Conservation (phyloP, 345 rosid species). For the Dipteronia dyeriana region DNA sequence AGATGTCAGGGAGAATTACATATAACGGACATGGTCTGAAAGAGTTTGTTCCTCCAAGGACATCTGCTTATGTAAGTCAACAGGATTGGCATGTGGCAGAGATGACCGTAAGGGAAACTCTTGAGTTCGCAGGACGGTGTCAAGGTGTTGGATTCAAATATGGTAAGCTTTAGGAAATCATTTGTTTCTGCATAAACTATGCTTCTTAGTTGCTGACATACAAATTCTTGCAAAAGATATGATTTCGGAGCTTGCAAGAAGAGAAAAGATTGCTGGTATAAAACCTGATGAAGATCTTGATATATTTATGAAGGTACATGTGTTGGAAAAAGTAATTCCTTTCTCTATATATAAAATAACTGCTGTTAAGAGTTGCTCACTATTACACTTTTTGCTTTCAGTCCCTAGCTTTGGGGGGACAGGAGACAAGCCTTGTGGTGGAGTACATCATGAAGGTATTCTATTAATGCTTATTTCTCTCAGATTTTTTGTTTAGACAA, state of each 20-base stretch:
- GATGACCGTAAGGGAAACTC: slow-evolving; percentile 89
- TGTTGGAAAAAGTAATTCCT: slow-evolving; percentile 5
- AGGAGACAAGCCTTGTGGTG: slow-evolving; percentile 78
- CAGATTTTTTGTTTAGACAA: background rate
- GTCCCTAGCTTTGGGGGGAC: slow-evolving; percentile 92
- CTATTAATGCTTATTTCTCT: slow-evolving; percentile 26
- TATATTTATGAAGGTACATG: slow-evolving; percentile 89
- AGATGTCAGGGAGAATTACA: slow-evolving; percentile 79
- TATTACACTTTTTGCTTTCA: slow-evolving; percentile 23
- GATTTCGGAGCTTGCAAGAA: slow-evolving; percentile 89
- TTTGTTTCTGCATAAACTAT: slow-evolving; percentile 11
- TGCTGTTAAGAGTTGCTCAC: slow-evolving; percentile 17
- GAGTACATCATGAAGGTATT: slow-evolving; percentile 95
- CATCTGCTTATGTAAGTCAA: slow-evolving; percentile 94
- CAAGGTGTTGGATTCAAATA: slow-evolving; percentile 96
- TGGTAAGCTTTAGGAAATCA: slow-evolving; percentile 51
- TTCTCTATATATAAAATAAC: slow-evolving; percentile 1
- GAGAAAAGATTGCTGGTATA: slow-evolving; percentile 89
- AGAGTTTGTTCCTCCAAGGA: slow-evolving; percentile 89
- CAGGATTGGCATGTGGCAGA: slow-evolving; percentile 95
- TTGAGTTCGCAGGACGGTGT: slow-evolving; percentile 88
- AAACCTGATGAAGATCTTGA: slow-evolving; percentile 99
- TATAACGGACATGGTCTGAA: slow-evolving; percentile 78
- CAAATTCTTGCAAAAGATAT: slow-evolving; percentile 56
- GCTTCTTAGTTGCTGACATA: slow-evolving; percentile 26